Base-by-base conservation (phyloP, 2,329 filamentous ascomycete species). In the Verticillium longisporum region DNA sequence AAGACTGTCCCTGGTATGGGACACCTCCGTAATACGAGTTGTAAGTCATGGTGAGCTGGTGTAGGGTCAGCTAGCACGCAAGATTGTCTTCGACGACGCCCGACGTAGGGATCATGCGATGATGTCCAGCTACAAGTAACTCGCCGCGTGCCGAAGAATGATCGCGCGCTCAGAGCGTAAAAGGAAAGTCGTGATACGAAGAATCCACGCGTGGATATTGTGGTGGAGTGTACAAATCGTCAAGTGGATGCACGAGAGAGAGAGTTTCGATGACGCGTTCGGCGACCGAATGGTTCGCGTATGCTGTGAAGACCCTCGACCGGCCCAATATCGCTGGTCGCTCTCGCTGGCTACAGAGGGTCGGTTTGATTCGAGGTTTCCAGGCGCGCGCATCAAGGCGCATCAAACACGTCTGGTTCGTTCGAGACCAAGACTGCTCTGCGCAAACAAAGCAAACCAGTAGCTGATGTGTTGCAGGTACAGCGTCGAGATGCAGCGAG, bases 41-140 rank as follows among this genome's bases (percentile, higher is more conserved):
- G 56, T 76, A 73, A 45, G 77, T 72, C 76, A 80, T 80, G 41
- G 61, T 5, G 21, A 26, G 18, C 45, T 50, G 26, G n/a, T 21
- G 9, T n/a, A 50, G 18, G 21, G 18, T 50, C 45, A 50, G 45
- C 45, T 50, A 18, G 18, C 45, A 50, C 45, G 9, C n/a, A 21
- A 9, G 9, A 50, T 18, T 18, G n/a, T 6, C 7, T 50, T 26
- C 9, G 9, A 50, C 45, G 21, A 18, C 45, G 18, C 18, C 7
- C 6, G 9, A 18, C 7, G 45, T 4, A 50, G 21, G 18, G 9
- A 18, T 18, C 26, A 26, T 50, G n/a, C 45, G n/a, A 26, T 11
- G 45, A 50, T n/a, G 45, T 50, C n/a, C 9, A 50, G 45, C 4
- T 21, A 18, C n/a, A 21, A 18, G n/a, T 11, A 50, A 50, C 9